Conservation (phyloP, 2,329 filamentous ascomycete genomes). For the Paracamarosporium sp. region DNA sequence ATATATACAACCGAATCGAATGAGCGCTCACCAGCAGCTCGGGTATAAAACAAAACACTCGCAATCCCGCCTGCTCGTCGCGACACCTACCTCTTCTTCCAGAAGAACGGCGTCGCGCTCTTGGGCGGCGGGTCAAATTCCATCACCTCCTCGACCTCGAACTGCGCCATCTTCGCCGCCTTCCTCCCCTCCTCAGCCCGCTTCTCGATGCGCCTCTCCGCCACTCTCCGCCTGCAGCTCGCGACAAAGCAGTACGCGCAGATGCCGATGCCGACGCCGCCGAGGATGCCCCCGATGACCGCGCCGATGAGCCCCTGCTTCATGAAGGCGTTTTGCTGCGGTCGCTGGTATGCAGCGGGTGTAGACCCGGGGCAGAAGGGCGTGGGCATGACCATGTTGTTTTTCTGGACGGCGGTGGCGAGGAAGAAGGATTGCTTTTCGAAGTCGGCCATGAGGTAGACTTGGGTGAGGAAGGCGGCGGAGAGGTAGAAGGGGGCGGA, state of each 20-base stretch:
- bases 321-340: conserved; percentile 36
- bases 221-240: conserved; percentile 35
- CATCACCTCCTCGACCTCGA: conserved; percentile 40
- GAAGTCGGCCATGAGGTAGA: conserved; percentile 55
- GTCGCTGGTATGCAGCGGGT: conserved; percentile 41
- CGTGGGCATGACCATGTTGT: conserved; percentile 49
- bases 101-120: conserved; percentile 34
- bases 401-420: conserved; percentile 47
- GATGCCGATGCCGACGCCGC: conserved; percentile 38
- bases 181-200: conserved; percentile 31
- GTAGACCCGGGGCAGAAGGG: conserved; percentile 49
- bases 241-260: conserved; percentile 37
- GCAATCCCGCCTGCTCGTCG: background rate
- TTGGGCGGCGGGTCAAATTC: conserved; percentile 42
- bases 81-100: conserved; percentile 35
- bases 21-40: background rate
- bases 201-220: conserved; percentile 33
- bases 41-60: background rate
- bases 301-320: conserved; percentile 47
- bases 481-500: conserved; percentile 46
- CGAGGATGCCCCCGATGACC: conserved; percentile 47
- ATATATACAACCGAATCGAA: conserved; percentile 6
- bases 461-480: conserved; percentile 49
- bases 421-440: conserved; percentile 50
- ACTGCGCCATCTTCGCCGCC: conserved; percentile 38